Conservation (phyloP, 371 early-diverging fungal species). For the Capillidium heterosporum region DNA sequence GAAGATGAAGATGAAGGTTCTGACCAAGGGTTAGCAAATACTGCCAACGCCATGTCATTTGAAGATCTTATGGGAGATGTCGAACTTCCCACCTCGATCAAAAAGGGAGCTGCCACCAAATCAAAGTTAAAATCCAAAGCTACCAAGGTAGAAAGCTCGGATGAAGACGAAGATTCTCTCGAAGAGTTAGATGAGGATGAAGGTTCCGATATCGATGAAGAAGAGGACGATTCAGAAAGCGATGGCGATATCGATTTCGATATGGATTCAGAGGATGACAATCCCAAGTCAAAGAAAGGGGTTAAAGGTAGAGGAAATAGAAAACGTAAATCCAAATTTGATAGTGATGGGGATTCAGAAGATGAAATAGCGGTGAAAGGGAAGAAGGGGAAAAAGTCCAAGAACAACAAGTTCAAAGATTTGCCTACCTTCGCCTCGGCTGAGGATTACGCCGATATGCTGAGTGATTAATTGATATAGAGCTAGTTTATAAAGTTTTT, state of each 20-base stretch:
- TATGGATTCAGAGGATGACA: neutral
- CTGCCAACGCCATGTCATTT: slow-evolving; percentile 10
- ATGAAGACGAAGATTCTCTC: slow-evolving; percentile 11
- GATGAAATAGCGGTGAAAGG: slow-evolving; percentile 7
- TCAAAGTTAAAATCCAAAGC: slow-evolving; percentile 8
- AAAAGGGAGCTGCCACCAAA: neutral
- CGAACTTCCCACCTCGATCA: slow-evolving; percentile 2
- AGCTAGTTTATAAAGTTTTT: too few species aligned
- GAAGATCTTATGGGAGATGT: slow-evolving; percentile 18
- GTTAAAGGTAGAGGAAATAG: slow-evolving; percentile 9
- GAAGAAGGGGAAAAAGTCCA: slow-evolving; percentile 4
- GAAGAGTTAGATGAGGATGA: slow-evolving; percentile 10
- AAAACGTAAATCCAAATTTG: slow-evolving; percentile 5
- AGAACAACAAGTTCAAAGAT: slow-evolving; percentile 16
- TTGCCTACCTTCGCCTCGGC: slow-evolving; percentile 50
- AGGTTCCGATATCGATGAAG: slow-evolving; percentile 9
- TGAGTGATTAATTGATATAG: too few species aligned
- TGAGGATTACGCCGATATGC: slow-evolving; percentile 54
- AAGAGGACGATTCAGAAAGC: slow-evolving; percentile 8
- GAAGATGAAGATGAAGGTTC: slow-evolving; percentile 24
- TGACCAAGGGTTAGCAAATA: slow-evolving; percentile 23
- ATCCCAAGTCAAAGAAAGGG: slow-evolving; percentile 2
- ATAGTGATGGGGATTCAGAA: slow-evolving; percentile 12
- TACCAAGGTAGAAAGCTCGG: slow-evolving; percentile 14
- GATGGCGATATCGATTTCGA: slow-evolving; percentile 2